Evolutionary conservation across 352 stramenopile genomes (phyloP).

Genomic region (Globisporangium sylvaticum): DNA sequence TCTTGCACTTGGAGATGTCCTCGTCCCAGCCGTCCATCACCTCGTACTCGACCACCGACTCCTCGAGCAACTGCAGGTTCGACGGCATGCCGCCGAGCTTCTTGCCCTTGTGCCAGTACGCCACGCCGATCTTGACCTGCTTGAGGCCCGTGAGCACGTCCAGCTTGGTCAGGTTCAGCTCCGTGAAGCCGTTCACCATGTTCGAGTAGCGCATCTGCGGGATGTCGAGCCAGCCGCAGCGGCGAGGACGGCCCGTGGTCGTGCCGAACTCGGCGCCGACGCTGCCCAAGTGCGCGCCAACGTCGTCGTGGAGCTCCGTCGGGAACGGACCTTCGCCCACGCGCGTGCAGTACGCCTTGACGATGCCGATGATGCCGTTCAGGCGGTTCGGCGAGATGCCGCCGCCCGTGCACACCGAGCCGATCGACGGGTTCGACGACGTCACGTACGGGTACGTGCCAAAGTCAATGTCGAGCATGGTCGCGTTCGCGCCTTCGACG

Average conservation of each 20-base stretch:
- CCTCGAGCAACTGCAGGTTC: conserved; percentile 89
- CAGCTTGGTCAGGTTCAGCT: conserved; percentile 99
- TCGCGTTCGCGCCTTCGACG: conserved; percentile 98
- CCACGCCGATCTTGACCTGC: conserved; percentile 93
- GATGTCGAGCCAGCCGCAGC: conserved; percentile 99
- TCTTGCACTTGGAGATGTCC: conserved; percentile 95
- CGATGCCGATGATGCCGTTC: conserved; percentile 96
- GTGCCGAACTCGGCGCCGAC: conserved; percentile 97
- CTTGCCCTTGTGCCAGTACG: conserved; percentile 94
- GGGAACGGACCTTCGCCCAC: conserved; percentile 99
- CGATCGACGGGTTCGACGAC: conserved; percentile 97
- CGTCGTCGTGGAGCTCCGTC: conserved; percentile 93
- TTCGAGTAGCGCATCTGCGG: conserved; percentile 93
- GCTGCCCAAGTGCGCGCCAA: conserved; percentile 88
- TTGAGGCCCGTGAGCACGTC: conserved; percentile 98
- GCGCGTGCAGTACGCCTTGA: conserved; percentile 99
- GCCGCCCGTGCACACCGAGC: conserved; percentile 95
- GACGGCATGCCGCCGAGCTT: conserved; percentile 94
- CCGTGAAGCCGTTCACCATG: conserved; percentile 95
- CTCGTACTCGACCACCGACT: conserved; percentile 96
- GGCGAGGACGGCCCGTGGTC: conserved; percentile 95
- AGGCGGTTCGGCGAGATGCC: conserved; percentile 91
- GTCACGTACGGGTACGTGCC: conserved; percentile 99
- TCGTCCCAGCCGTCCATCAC: conserved; percentile 92
- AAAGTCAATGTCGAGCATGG: conserved; percentile 99